These are phyloP conservation scores for Cryomyces minteri DNA, from an alignment of 495 filamentous ascomycete species.

Conservation along the genomic window DNA sequence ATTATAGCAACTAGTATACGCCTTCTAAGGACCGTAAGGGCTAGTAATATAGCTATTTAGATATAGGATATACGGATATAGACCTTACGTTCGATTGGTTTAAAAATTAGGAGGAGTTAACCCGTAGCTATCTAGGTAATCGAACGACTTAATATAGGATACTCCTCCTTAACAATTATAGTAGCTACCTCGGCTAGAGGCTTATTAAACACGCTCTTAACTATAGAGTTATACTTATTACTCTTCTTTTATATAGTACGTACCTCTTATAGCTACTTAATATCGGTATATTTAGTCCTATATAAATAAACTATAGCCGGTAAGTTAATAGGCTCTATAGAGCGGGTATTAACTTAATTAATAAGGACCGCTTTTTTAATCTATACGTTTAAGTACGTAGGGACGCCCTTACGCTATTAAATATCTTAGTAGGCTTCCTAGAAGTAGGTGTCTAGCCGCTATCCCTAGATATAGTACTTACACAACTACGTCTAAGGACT, in stretches of 20 bases:
- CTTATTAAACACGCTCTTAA: constrained; percentile 6
- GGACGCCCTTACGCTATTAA: constrained; percentile 1
- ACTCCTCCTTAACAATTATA: constrained; percentile 6
- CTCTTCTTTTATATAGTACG: constrained; percentile 10
- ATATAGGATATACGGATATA: not conserved
- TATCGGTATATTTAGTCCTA: constrained; percentile 7
- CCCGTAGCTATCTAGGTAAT: too few species aligned
- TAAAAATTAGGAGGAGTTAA: not conserved
- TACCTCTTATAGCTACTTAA: constrained; percentile 13
- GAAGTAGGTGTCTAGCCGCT: too few species aligned
- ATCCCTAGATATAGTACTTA: too few species aligned
- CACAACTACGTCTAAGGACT: too few species aligned
- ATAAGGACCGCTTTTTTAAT: constrained; percentile 6
- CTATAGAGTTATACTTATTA: constrained; percentile 7
- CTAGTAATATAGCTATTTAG: not conserved
- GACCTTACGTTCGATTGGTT: not conserved
- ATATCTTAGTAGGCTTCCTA: constrained; percentile 6
- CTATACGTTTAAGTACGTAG: constrained; percentile 5
- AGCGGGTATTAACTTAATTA: constrained; percentile 5
- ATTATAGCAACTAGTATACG: not conserved
- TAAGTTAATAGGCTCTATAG: constrained; percentile 2
- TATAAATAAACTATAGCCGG: constrained; percentile 8
- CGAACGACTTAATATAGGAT: not conserved
- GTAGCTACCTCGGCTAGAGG: constrained; percentile 11
- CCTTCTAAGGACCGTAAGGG: too few species aligned